Base-by-base conservation (phyloP, 768 basidiomycete genomes). In the Pulveroboletus frians region DNA sequence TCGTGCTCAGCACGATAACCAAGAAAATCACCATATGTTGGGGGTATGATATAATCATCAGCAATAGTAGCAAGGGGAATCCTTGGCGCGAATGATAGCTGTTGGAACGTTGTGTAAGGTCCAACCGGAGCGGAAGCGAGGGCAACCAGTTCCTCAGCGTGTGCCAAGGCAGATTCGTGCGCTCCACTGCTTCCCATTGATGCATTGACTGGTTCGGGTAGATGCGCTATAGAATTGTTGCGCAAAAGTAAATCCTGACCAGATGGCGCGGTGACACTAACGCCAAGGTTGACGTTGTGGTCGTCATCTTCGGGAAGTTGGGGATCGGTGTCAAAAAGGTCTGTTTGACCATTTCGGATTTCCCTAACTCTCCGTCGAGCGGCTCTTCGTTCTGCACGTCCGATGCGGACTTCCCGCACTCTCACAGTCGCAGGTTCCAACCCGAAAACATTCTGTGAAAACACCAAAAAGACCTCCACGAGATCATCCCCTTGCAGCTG, bases 401-500 rank as follows among this genome's bases (percentile, higher is more conserved):
- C 92, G 38, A 94, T 91, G 30, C 92, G 78, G 20, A 95, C 92
- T 66, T 95, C 92, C 5, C 92, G 83, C n/a, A 95, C 92, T 23
- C 92, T 80, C 17, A 95, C 92, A 1, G 92, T 95, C 2, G 91
- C 91, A 9, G 92, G 92, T 63, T 94, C 92, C 32, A 94, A 70
- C 10, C 92, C 92, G 61, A 94, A 94, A 26, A 94, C 88, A 54
- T 92, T 93, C 64, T 93, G 90, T 2, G 84, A 80, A 63, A 94
- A 94, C 4, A 94, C 87, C 26, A 94, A 76, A 65, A 92, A 94
- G 8, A 94, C 84, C 65, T 94, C 92, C 4, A 93, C 90, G 3
- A 94, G 77, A 59, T 94, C 92, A 62, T 94, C 92, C 6, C 92
- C 92, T 66, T 94, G 92, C 10, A 94, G 72, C 65, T 94, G 84